Conservation (phyloP, 805 yeast genomes). For the Teunomyces lycoperdinae region DNA sequence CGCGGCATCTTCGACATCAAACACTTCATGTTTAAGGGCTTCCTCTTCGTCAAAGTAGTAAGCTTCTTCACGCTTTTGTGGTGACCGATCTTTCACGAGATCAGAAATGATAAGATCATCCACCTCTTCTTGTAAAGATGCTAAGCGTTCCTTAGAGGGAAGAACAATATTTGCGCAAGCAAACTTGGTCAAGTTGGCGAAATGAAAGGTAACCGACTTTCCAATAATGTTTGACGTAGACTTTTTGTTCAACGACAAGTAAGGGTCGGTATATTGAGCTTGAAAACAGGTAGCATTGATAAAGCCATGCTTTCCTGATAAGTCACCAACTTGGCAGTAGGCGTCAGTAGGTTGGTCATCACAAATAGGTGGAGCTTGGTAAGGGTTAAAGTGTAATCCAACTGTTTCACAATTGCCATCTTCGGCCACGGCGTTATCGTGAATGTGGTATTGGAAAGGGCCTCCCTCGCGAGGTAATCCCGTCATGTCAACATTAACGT, state of each 20-base stretch:
- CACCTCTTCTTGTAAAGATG: slow-evolving; percentile 6
- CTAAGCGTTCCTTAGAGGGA: slow-evolving; percentile 12
- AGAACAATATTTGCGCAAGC: slow-evolving; percentile 60
- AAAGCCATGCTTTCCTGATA: slow-evolving; percentile 75
- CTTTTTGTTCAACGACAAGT: slow-evolving; percentile 55
- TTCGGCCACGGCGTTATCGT: slow-evolving; percentile 52
- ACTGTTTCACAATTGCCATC: slow-evolving; percentile 45
- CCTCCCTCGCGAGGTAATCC: slow-evolving; percentile 68
- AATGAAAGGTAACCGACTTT: slow-evolving; percentile 52
- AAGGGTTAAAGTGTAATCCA: slow-evolving; percentile 64
- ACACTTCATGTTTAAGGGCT: slow-evolving; percentile 7
- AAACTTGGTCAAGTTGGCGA: slow-evolving; percentile 50
- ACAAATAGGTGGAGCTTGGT: slow-evolving; percentile 52
- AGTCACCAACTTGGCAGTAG: slow-evolving; percentile 68
- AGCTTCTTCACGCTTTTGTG: slow-evolving; percentile 2
- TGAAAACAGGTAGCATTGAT: slow-evolving; percentile 70
- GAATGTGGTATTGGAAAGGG: slow-evolving; percentile 68
- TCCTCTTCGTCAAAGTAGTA: slow-evolving; percentile 10
- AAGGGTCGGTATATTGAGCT: slow-evolving; percentile 60
- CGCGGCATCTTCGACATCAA: background rate
- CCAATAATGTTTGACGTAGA: slow-evolving; percentile 61
- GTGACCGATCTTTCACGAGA: background rate
- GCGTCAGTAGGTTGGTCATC: slow-evolving; percentile 50
- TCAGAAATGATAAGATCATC: background rate
- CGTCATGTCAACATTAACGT: slow-evolving; percentile 67